Percentiles rank a stretch among this genome's conserved stretches.
Conservation (phyloP, 805 yeast species). For the Spathaspora hagerdaliae region DNA sequence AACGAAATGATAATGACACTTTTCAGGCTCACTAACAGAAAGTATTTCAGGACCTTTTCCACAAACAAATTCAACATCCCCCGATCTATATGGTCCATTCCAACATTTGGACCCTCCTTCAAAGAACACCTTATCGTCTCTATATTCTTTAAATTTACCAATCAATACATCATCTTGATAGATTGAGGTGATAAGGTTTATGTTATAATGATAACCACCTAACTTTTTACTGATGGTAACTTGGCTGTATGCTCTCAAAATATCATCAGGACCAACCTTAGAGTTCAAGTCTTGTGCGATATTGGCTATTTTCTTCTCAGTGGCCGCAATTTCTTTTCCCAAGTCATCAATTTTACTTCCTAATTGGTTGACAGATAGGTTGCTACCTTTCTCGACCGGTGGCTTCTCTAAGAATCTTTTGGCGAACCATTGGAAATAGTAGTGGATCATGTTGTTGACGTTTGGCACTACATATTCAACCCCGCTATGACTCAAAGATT, state of each 20-base stretch:
- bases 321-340: conserved; percentile 12
- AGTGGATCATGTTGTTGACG: conserved; percentile 19
- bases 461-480: conserved; percentile 13
- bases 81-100: conserved; percentile 88
- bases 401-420: conserved; percentile 4
- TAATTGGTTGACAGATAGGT: conserved; percentile 4
- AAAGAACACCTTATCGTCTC: conserved; percentile 38
- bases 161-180: conserved; percentile 53
- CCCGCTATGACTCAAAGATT: conserved; percentile 1
- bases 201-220: conserved; percentile 69
- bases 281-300: conserved; percentile 18
- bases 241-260: conserved; percentile 55
- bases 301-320: conserved; percentile 10
- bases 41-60: conserved; percentile 53
- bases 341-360: conserved; percentile 10
- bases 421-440: conserved; percentile 15
- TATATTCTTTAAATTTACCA: conserved; percentile 38
- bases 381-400: neutral
- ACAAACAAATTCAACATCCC: conserved; percentile 61
- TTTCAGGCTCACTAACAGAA: conserved; percentile 83
- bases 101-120: conserved; percentile 77
- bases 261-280: conserved; percentile 59
- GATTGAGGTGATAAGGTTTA: conserved; percentile 55
- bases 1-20: conserved; percentile 59
- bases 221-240: conserved; percentile 45